Evolutionary conservation across 805 yeast species (phyloP), one percentile per base, ranked within the genome.

Genomic region (Lachancea meyersii): DNA sequence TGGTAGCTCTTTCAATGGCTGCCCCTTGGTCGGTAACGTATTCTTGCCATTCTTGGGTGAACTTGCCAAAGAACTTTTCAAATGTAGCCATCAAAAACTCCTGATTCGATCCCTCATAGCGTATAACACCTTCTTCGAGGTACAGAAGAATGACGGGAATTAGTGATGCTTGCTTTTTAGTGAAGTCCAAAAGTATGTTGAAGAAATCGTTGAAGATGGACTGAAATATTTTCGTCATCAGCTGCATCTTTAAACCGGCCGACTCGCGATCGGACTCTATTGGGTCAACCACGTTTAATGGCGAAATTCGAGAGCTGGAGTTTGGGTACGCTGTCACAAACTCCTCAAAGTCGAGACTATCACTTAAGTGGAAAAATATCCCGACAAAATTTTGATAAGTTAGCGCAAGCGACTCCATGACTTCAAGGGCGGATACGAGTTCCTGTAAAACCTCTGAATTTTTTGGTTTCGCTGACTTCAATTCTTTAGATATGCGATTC

Each of bases 21-120:
- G 68, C 63, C 5, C 75, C 61, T 57, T 84, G 86, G n/a, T 63
- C 64, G 14, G 73, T 75, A 19, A 82, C 61, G 48, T 75, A 77
- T 47, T 74, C 75, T 16, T 64, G 63, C 95, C 95, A 86, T 14
- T 68, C 66, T 27, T 61, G 62, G 31, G 63, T 64, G 34, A 79
- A 65, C 55, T 74, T 75, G 22, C 77, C 77, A n/a, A 68, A 63
- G 4, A 79, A 49, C 46, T 75, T 76, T 24, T 67, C 69, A 47
- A 82, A 66, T 40, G 72, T 67, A 31, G 72, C 69, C 45, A 75
- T 65, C 17, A 74, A 63, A 51, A 73, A 86, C 48, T 85, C 95
- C 54, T 82, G 88, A 56, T 77, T 75, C 1, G 81, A 68, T 7
- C 75, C 63, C 8, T 72, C 72, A 16, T 69, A 55, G 9, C 52